Conservation (phyloP, 2,329 filamentous ascomycete genomes). For the Tolypocladium guangdongense region DNA sequence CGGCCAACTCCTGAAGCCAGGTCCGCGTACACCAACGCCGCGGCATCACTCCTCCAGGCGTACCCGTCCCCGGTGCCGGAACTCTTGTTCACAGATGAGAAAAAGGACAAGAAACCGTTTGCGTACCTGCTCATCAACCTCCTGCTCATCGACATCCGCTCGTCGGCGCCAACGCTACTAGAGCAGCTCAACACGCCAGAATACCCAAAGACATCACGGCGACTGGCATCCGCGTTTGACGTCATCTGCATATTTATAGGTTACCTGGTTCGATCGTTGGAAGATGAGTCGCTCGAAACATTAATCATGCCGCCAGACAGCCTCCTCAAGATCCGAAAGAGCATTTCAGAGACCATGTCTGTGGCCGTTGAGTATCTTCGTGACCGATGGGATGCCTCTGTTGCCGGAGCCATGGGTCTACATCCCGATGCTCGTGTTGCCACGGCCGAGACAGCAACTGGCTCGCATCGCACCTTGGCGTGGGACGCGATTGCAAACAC, state of each 20-base stretch:
- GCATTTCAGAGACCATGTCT: conserved; percentile 52
- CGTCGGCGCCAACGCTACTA: conserved; percentile 50
- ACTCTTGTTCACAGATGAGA: conserved; percentile 41
- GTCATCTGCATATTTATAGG: conserved; percentile 50
- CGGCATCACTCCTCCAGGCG: conserved; percentile 43
- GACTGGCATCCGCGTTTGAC: conserved; percentile 51
- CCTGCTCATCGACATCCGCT: conserved; percentile 54
- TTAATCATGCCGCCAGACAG: conserved; percentile 44
- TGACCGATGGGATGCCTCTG: conserved; percentile 57
- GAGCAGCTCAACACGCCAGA: conserved; percentile 42
- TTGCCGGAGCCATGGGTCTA: conserved; percentile 50
- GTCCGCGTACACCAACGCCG: conserved; percentile 47
- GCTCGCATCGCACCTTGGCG: conserved; percentile 36
- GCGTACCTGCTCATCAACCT: conserved; percentile 54
- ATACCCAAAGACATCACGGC: conserved; percentile 39
- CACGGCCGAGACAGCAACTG: conserved; percentile 31
- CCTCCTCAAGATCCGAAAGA: conserved; percentile 48
- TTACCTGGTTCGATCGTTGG: conserved; percentile 42
- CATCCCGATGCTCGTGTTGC: conserved; percentile 43
- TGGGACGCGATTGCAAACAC: conserved; percentile 46
- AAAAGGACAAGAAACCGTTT: conserved; percentile 37
- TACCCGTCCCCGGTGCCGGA: conserved; percentile 36
- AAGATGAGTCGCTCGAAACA: conserved; percentile 29
- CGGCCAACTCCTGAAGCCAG: conserved; percentile 44
- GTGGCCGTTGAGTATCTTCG: conserved; percentile 54